Base-by-base conservation (phyloP, 495 filamentous ascomycete genomes). In the Aspergillus bridgeri region DNA sequence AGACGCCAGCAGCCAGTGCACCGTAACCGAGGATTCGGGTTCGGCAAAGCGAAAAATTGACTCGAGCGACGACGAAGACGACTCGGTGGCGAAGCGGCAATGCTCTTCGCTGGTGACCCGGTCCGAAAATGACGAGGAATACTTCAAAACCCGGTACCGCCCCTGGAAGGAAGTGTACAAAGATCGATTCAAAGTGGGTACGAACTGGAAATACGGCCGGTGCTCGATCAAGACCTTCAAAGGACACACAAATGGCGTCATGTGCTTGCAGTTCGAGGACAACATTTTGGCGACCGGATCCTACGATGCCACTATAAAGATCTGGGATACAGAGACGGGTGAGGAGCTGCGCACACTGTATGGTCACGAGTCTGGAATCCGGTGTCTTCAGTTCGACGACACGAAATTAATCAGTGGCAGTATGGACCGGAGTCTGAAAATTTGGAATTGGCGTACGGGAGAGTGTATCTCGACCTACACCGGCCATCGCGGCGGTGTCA, bases 401-500 rank as follows among this genome's bases (percentile, higher is more conserved):
- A 87, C 81, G 51, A 93, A 93, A 70, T 79, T 96, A 50, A 91
- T 96, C 67, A 93, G 88, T 42, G 92, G 90, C 21, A 87, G 86
- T 60, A 72, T 96, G 49, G 92, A 96, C 66, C 72, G 81, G 53
- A 95, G 84, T 18, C 73, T 99, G 54, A 89, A 89, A 68, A 83
- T 98, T 25, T 99, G 94, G 95, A 96, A 98, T 62, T 98, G 92
- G 91, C 82, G 88, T 43, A 97, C 92, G 0, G 94, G 94, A 45
- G 84, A 90, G 63, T 95, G 89, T 65, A 81, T 96, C 45, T 89
- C 87, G 15, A 96, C 86, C 1, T 86, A 92, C 38, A 81, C 80
- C 8, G 86, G 86, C 5, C 94, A 98, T 66, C 83, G 79, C 8
- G 86, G 81, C 43, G 92, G 91, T 13, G 84, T 99, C 19, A 88